Base-by-base conservation (phyloP, 2,329 filamentous ascomycete species). In the Monosporascus ibericus region DNA sequence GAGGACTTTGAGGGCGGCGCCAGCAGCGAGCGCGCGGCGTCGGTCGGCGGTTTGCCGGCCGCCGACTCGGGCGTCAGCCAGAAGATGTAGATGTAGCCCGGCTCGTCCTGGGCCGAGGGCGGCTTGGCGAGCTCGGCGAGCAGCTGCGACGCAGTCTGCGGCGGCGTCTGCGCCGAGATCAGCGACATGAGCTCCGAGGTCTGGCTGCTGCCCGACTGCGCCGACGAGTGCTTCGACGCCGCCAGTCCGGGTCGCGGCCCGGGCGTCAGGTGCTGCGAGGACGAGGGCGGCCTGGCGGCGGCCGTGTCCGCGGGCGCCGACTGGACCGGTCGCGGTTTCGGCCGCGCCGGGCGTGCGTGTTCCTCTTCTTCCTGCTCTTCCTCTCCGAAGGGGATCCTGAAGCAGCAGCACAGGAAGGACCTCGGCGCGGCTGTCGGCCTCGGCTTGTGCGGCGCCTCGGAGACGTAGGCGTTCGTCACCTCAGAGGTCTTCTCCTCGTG, bases 81-180 rank as follows among this genome's bases (percentile, higher is more conserved):
- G 77, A 97, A 99, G 70, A 99, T 95, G 78, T 99, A 99, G 60
- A 99, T 97, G 72, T 94, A 99, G 38, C 94, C 94, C 14, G 87
- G 76, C 60, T 95, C 89, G 59, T 94, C 89, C 50, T 79, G 74
- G 22, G 82, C 75, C 0, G 90, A 91, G 46, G 92, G 81, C 1
- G 90, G 75, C 80, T 94, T 66, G 70, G 77, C 82, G 9, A 97
- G 77, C 68, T 97, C 92, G 2, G 86, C 76, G 54, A 92, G 79
- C 3, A 97, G 77, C 5, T 77, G 72, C 0, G 90, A 86, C 0
- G 88, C 78, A 0, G 84, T 87, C 60, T 86, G 75, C 1, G 88
- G 84, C 2, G 85, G 79, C 5, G 90, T 75, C 2, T 77, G 72
- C 8, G 78, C 68, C 0, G 90, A 90, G 42, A 96, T 91, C 55